These are phyloP conservation scores for Boletus vinaceobasis DNA, from an alignment of 768 basidiomycete genomes.

Conservation along the genomic window DNA sequence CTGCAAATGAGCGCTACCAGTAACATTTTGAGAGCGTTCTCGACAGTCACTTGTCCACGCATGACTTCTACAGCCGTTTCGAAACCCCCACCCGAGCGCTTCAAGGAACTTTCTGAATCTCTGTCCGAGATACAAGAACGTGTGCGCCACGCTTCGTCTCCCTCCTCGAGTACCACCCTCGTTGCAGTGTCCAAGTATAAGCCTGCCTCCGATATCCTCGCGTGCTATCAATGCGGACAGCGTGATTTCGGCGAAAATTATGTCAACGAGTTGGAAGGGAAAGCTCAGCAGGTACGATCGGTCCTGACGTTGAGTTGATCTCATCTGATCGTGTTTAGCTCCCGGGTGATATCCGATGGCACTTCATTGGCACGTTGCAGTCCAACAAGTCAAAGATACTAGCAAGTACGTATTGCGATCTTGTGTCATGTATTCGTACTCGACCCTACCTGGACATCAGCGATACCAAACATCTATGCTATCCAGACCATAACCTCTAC, in stretches of 20 bases:
- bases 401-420: conserved; percentile 51
- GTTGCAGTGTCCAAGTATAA: conserved; percentile 95
- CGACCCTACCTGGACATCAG: conserved; percentile 37
- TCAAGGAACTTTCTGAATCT: conserved; percentile 49
- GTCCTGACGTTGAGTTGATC: neutral
- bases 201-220: conserved; percentile 80
- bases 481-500: conserved; percentile 83
- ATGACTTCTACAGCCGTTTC: conserved; percentile 18
- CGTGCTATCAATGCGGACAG: conserved; percentile 78
- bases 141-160: conserved; percentile 37
- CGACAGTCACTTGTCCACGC: conserved; percentile 3
- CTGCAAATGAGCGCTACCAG: neutral
- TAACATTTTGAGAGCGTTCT: conserved; percentile 1
- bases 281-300: conserved; percentile 62
- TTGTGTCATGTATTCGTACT: neutral
- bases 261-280: conserved; percentile 87
- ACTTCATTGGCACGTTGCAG: conserved; percentile 93
- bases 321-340: conserved; percentile 47
- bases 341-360: conserved; percentile 89
- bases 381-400: conserved; percentile 92
- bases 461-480: conserved; percentile 81
- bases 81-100: conserved; percentile 40
- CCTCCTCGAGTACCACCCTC: conserved; percentile 39
- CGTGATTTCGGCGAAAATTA: conserved; percentile 98
- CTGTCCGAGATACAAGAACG: conserved; percentile 51